Conservation (phyloP, 1,139 yeast genomes). For the Candida mesenterica region DNA sequence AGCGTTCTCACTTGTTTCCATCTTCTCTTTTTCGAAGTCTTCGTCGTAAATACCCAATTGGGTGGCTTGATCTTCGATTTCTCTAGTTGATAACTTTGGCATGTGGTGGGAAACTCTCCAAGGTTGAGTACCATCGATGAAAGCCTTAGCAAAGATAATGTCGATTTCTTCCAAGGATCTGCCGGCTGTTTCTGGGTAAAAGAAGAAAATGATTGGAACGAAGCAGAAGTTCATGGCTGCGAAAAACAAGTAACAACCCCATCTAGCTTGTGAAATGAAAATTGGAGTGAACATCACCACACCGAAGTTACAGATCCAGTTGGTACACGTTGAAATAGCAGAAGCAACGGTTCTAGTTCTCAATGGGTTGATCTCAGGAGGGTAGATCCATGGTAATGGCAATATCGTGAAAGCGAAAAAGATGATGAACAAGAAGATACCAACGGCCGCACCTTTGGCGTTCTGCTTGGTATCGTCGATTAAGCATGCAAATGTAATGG, state of each 20-base stretch:
- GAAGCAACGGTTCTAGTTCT: slow-evolving; percentile 56
- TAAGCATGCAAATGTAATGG: slow-evolving; percentile 24
- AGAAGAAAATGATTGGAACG: slow-evolving; percentile 44
- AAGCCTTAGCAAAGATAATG: slow-evolving; percentile 32
- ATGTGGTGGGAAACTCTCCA: slow-evolving; percentile 51
- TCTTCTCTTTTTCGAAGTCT: slow-evolving; percentile 37
- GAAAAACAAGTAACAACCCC: slow-evolving; percentile 48
- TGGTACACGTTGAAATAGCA: slow-evolving; percentile 50
- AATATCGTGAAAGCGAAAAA: slow-evolving; percentile 58
- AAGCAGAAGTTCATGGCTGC: slow-evolving; percentile 37
- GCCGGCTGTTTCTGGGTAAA: slow-evolving; percentile 50
- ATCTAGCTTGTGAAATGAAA: slow-evolving; percentile 35
- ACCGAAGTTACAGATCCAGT: slow-evolving; percentile 47
- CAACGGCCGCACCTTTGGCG: slow-evolving; percentile 39
- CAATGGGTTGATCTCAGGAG: slow-evolving; percentile 62
- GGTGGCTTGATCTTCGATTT: slow-evolving; percentile 48
- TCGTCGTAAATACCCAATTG: slow-evolving; percentile 39
- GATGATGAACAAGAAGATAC: slow-evolving; percentile 51
- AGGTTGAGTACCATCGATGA: slow-evolving; percentile 44
- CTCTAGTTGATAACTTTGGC: slow-evolving; percentile 45
- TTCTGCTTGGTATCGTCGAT: slow-evolving; percentile 23
- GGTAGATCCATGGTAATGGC: slow-evolving; percentile 59
- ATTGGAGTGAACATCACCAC: slow-evolving; percentile 51
- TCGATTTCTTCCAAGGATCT: slow-evolving; percentile 40
- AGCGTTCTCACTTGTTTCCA: slow-evolving; percentile 16